These are phyloP conservation scores for Vitis labrusca DNA, from an alignment of 164 flowering plant genomes.

Conservation along the genomic window DNA sequence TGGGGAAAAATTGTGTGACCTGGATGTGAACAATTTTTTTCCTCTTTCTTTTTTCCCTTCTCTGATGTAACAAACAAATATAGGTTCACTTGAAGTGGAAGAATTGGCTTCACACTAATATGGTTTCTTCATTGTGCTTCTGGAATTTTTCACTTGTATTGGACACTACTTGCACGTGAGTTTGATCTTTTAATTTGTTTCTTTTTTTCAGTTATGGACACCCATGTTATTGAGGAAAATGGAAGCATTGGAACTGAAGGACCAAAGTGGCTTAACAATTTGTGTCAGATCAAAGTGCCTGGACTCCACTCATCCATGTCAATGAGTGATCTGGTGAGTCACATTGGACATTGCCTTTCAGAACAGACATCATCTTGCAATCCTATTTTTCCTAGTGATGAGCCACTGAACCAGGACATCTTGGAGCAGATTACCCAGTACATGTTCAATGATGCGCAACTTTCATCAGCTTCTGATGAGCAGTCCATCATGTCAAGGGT, in stretches of 20 bases:
- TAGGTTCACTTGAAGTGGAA: too few relatives aligned
- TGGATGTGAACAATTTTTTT: too few relatives aligned
- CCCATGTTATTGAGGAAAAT: constrained; percentile 17
- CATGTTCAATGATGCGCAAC: constrained; percentile 24
- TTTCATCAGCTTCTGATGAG: constrained; percentile 32
- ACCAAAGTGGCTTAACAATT: constrained; percentile 3
- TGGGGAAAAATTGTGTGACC: too few relatives aligned
- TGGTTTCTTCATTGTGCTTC: too few relatives aligned
- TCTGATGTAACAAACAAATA: too few relatives aligned
- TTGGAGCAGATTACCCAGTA: constrained; percentile 33
- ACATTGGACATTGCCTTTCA: constrained; percentile 30
- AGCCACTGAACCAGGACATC: constrained; percentile 2
- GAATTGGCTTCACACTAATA: too few relatives aligned
- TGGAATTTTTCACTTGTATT: too few relatives aligned
- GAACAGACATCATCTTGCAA: constrained; percentile 20
- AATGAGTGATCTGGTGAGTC: constrained; percentile 32
- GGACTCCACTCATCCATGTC: constrained; percentile 37
- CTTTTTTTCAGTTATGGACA: constrained; percentile 18
- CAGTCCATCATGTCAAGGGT: constrained; percentile 38
- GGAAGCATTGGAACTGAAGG: constrained; percentile 3
- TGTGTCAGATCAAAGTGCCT: constrained; percentile 27
- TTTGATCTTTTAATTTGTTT: not conserved
- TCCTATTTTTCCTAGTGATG: constrained; percentile 13
- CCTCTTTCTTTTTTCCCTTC: too few relatives aligned
- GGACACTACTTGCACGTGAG: too few relatives aligned